These are phyloP conservation scores for Talaromyces sp. DNA, from an alignment of 2,329 filamentous ascomycete genomes.

Conservation along the genomic window DNA sequence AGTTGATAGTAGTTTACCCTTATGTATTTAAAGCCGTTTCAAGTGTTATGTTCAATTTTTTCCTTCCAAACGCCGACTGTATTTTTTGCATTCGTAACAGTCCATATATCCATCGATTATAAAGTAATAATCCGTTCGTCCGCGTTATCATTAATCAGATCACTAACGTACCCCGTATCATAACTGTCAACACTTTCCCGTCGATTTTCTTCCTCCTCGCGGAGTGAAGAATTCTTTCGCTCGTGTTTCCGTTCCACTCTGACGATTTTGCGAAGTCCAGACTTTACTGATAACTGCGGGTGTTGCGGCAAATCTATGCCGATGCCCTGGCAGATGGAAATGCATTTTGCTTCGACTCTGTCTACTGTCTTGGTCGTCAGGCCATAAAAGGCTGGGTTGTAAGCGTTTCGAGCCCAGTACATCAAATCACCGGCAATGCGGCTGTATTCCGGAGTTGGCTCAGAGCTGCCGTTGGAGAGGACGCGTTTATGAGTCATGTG, in stretches of 20 bases:
- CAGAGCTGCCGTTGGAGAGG: slow-evolving; percentile 15
- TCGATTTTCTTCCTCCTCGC: slow-evolving; percentile 3
- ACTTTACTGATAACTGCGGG: slow-evolving; percentile 18
- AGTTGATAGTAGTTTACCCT: background rate
- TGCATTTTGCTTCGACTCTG: slow-evolving; percentile 35
- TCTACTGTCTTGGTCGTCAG: slow-evolving; percentile 33
- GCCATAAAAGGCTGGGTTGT: slow-evolving; percentile 39
- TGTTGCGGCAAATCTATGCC: slow-evolving; percentile 28
- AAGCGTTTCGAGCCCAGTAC: slow-evolving; percentile 41
- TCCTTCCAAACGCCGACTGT: background rate
- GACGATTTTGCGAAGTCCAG: slow-evolving; percentile 16
- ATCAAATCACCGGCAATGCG: slow-evolving; percentile 37
- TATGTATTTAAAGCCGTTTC: background rate
- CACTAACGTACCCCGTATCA: slow-evolving; percentile 37
- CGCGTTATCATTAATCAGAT: slow-evolving; percentile 1
- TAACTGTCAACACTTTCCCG: slow-evolving; percentile 31
- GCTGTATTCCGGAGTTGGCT: slow-evolving; percentile 27
- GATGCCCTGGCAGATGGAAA: slow-evolving; percentile 27
- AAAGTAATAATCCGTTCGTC: background rate
- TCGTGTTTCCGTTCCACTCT: slow-evolving; percentile 16
- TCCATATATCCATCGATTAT: background rate
- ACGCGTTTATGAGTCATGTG: slow-evolving; percentile 12
- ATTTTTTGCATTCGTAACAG: background rate
- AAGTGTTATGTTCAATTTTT: background rate
- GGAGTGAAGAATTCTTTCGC: slow-evolving; percentile 12